Percentiles rank a stretch among this genome's conserved stretches.
phyloP scores from a whole-genome alignment of 306 rosid genomes.

The Prunus campanulata region DNA sequence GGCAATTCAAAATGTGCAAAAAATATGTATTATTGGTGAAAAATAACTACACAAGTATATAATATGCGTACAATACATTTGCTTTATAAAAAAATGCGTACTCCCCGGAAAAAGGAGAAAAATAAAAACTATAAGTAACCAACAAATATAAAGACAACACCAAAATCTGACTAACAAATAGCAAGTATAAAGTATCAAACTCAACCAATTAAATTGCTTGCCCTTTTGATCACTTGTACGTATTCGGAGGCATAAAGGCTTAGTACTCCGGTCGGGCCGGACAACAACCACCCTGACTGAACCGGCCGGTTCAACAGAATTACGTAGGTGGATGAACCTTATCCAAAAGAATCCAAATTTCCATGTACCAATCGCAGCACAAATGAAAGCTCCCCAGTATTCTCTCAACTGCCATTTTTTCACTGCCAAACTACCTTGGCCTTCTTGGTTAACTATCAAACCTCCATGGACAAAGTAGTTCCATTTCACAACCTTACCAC shows the following conservation, averaged over 20 bases:
- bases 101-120: too few relatives aligned
- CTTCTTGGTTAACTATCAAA: constrained; percentile 17
- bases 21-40: too few relatives aligned
- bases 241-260: background rate
- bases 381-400: background rate
- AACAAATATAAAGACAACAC: background rate
- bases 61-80: too few relatives aligned
- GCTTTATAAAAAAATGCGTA: too few relatives aligned
- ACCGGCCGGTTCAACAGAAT: background rate
- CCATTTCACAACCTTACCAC: constrained; percentile 35
- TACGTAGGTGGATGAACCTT: constrained; percentile 20
- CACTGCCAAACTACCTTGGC: constrained; percentile 19
- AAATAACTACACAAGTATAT: too few relatives aligned
- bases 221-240: background rate
- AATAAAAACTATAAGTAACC: background rate
- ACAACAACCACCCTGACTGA: background rate
- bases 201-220: background rate
- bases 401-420: background rate
- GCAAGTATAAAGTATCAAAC: background rate
- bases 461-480: constrained; percentile 46
- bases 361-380: background rate
- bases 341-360: constrained; percentile 26
- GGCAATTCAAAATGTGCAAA: too few relatives aligned
- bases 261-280: background rate
- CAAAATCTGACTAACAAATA: background rate